A percentile compares a stretch with the other conserved stretches of the same genome.
Conservation (phyloP, 73 alveolate species). For the Halteria grandinella region DNA sequence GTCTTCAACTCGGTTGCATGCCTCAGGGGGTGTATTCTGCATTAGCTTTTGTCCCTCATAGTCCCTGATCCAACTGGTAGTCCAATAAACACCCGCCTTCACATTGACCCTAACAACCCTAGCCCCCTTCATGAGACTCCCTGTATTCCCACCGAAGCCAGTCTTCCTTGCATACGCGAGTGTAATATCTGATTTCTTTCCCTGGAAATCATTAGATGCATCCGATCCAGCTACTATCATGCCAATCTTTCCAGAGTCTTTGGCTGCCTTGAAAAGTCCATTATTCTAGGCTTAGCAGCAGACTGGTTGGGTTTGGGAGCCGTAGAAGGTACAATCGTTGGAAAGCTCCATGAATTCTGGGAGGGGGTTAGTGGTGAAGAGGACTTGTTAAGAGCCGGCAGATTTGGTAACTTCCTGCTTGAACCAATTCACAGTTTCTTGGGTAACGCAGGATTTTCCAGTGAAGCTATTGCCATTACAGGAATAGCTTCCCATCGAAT, state of each 20-base stretch:
- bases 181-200: background rate
- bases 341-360: constrained; percentile 32
- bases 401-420: background rate
- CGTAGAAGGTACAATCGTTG: background rate
- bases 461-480: constrained; percentile 6
- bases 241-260: background rate
- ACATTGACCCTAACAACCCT: constrained; percentile 33
- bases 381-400: background rate
- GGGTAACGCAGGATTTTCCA: constrained; percentile 34
- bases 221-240: constrained; percentile 20
- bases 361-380: constrained; percentile 28
- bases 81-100: constrained; percentile 4
- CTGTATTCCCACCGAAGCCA: constrained; percentile 10
- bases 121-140: constrained; percentile 25
- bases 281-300: constrained; percentile 41
- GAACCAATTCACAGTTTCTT: constrained; percentile 30
- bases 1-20: too few relatives aligned
- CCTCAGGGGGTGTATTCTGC: too few relatives aligned
- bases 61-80: constrained; percentile 27
- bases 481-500: constrained; percentile 24
- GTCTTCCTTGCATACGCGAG: constrained; percentile 36
- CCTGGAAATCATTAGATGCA: constrained; percentile 5
- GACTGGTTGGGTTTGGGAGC: background rate
- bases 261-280: constrained; percentile 14
- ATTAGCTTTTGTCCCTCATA: too few relatives aligned